These are phyloP conservation scores for Fraxinus angustifolia DNA, from an alignment of 305 asterid genomes.

Conservation along the genomic window DNA sequence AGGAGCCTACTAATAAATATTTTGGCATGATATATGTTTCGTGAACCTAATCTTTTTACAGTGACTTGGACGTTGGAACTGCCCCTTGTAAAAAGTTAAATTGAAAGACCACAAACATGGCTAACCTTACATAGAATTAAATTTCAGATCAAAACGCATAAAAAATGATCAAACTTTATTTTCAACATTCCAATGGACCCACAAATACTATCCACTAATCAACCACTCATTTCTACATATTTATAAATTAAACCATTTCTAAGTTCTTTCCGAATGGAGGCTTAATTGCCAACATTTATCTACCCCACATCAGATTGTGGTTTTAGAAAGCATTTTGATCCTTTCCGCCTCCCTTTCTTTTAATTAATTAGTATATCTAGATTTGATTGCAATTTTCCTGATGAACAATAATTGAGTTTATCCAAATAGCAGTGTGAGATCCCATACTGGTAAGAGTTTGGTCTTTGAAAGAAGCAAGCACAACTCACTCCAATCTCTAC, in stretches of 20 bases:
- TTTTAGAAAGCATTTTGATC: not conserved
- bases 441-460: not conserved
- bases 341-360: not conserved
- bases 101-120: not conserved
- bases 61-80: not conserved
- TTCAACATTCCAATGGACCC: not conserved
- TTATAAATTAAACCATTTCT: not conserved
- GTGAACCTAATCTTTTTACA: not conserved
- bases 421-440: not conserved
- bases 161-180: not conserved
- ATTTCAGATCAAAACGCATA: not conserved
- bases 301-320: not conserved
- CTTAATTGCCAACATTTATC: not conserved
- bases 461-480: not conserved
- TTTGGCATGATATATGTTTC: not conserved
- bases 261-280: not conserved
- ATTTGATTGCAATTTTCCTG: not conserved
- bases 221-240: not conserved
- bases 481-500: not conserved
- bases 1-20: not conserved
- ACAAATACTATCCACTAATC: not conserved
- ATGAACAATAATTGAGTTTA: not conserved
- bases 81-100: not conserved
- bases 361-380: not conserved
- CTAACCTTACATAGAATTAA: not conserved